phyloP scores from a whole-genome alignment of 306 rosid species.

The Crotalaria pallida region DNA sequence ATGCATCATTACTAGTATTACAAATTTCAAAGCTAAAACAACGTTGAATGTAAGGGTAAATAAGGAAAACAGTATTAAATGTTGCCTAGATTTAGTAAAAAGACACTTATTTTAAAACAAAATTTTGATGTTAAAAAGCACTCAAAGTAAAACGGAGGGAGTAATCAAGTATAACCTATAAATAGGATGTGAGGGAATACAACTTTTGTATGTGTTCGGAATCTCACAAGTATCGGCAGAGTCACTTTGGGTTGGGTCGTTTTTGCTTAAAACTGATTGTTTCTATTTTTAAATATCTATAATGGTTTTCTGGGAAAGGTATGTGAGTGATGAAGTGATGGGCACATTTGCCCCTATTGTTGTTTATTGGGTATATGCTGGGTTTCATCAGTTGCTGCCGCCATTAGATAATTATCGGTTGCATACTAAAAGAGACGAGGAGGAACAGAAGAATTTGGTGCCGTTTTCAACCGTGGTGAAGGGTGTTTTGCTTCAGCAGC shows the following conservation, averaged over 20 bases:
- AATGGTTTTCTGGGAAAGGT: slow-evolving; percentile 79
- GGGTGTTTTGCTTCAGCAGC: slow-evolving; percentile 87
- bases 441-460: slow-evolving; percentile 61
- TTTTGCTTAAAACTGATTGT: slow-evolving; percentile 13
- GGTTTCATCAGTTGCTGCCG: slow-evolving; percentile 64
- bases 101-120: too few relatives aligned
- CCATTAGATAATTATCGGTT: slow-evolving; percentile 61
- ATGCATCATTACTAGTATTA: too few relatives aligned
- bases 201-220: too few relatives aligned
- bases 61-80: too few relatives aligned
- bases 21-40: too few relatives aligned
- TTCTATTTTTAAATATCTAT: neutral
- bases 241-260: slow-evolving; percentile 19
- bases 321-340: slow-evolving; percentile 79
- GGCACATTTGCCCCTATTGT: slow-evolving; percentile 89
- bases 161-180: too few relatives aligned
- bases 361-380: slow-evolving; percentile 86
- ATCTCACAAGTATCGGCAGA: too few relatives aligned
- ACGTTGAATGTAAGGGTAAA: too few relatives aligned
- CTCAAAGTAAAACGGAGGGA: too few relatives aligned
- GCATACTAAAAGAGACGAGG: slow-evolving; percentile 66
- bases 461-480: slow-evolving; percentile 59
- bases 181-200: too few relatives aligned
- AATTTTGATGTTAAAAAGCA: too few relatives aligned
- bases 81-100: too few relatives aligned